Conservation (phyloP, 768 basidiomycete genomes). For the Paxillus rubicundulus region DNA sequence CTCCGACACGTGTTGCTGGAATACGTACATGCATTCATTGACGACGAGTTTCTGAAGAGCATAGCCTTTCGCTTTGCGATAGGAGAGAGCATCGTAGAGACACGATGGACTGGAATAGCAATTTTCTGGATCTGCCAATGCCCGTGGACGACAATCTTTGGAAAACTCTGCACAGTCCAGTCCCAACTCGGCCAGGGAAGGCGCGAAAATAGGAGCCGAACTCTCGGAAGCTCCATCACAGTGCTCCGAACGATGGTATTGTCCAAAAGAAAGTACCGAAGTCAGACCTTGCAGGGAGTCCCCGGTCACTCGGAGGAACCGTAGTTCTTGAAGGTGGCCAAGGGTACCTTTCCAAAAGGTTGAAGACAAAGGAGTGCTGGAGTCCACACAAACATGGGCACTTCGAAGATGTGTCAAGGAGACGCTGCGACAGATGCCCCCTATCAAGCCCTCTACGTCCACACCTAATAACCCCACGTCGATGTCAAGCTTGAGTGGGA, state of each 20-base stretch:
- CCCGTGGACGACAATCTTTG: background rate
- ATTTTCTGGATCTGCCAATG: background rate
- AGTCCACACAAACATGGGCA: conserved; percentile 11
- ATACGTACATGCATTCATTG: conserved; percentile 10
- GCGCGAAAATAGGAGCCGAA: conserved; percentile 12
- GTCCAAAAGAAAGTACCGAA: conserved; percentile 1
- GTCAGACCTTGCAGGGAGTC: conserved; percentile 11
- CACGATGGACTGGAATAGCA: conserved; percentile 10
- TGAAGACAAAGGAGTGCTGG: conserved; percentile 3
- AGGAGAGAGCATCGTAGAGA: conserved; percentile 15
- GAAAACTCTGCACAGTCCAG: conserved; percentile 9
- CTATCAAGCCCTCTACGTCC: conserved; percentile 13
- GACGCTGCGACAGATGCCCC: conserved; percentile 11
- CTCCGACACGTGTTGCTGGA: background rate
- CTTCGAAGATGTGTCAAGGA: conserved; percentile 11
- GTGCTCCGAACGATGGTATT: background rate
- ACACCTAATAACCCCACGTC: conserved; percentile 5
- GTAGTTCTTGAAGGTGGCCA: conserved; percentile 14
- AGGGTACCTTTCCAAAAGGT: conserved; percentile 18
- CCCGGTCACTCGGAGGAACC: conserved; percentile 7
- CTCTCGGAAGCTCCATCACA: background rate
- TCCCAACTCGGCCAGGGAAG: conserved; percentile 14
- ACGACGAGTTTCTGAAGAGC: conserved; percentile 12
- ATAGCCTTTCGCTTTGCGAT: conserved; percentile 10
- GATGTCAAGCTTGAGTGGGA: conserved; percentile 18